Percentiles rank a stretch among this genome's conserved stretches.
Evolutionary conservation across 2,329 filamentous ascomycete genomes (phyloP).

Genomic region (Xylaria sp.): DNA sequence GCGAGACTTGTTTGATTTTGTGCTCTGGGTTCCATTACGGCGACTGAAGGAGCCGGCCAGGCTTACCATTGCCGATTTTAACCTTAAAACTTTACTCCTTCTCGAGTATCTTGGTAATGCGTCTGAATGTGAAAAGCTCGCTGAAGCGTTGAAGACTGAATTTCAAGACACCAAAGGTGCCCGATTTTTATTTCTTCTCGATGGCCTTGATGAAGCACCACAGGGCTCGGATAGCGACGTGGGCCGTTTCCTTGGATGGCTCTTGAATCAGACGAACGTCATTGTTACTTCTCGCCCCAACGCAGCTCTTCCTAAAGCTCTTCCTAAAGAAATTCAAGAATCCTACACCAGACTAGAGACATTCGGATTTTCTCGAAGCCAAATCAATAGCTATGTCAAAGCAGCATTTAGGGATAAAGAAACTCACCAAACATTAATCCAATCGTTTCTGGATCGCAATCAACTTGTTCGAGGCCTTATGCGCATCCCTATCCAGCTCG

Average conservation of each 20-base stretch:
- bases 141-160: not conserved
- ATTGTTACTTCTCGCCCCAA: conserved; percentile 50
- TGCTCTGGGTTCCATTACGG: conserved; percentile 16
- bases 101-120: not conserved
- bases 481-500: conserved; percentile 52
- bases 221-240: not conserved
- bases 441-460: conserved; percentile 42
- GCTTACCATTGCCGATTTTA: not conserved
- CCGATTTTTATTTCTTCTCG: not conserved
- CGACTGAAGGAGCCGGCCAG: not conserved
- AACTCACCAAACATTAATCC: conserved; percentile 31
- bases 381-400: conserved; percentile 44
- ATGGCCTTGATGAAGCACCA: conserved; percentile 48
- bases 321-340: conserved; percentile 18
- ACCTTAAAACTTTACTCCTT: not conserved
- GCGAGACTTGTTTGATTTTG: not conserved
- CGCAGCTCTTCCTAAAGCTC: conserved; percentile 13
- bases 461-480: conserved; percentile 44
- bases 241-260: not conserved
- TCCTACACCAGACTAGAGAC: conserved; percentile 47
- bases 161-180: not conserved
- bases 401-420: conserved; percentile 28
- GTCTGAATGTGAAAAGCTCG: not conserved
- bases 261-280: conserved; percentile 40
- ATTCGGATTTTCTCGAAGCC: conserved; percentile 46